phyloP scores from a whole-genome alignment of 305 asterid species.

The Rubia peregrina region DNA sequence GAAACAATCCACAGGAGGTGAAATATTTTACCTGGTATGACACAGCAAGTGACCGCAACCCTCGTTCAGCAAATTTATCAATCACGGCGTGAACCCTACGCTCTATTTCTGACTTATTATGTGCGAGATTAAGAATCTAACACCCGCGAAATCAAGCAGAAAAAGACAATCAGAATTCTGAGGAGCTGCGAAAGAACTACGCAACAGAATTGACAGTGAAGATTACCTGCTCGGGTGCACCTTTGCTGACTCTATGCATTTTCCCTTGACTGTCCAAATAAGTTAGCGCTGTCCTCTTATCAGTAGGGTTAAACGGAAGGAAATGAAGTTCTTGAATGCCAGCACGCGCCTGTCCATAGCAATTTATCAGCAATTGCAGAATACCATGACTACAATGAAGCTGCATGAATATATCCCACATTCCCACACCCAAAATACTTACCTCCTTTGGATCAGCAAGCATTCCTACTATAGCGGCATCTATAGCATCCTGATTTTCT shows the following conservation, averaged over 20 bases:
- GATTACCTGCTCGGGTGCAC: conserved; percentile 43
- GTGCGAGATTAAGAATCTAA: conserved; percentile 37
- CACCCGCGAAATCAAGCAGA: conserved; percentile 1
- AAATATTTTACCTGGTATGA: conserved; percentile 34
- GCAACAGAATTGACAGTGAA: conserved; percentile 3
- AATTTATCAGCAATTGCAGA: conserved; percentile 20
- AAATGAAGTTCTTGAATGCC: conserved; percentile 34
- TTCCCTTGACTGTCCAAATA: conserved; percentile 36
- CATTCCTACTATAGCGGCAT: conserved; percentile 92
- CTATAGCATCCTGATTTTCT: conserved; percentile 97
- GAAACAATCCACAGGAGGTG: neutral
- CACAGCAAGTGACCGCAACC: conserved; percentile 42
- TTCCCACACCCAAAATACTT: conserved; percentile 11
- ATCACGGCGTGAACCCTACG: conserved; percentile 40
- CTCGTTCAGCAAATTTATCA: conserved; percentile 48
- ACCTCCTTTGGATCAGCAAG: conserved; percentile 99
- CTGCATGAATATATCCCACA: neutral
- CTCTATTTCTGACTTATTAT: conserved; percentile 39
- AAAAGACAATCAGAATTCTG: conserved; percentile 12
- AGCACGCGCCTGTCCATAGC: conserved; percentile 51
- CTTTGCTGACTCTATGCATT: conserved; percentile 47
- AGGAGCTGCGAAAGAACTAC: neutral
- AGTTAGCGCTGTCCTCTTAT: conserved; percentile 41
- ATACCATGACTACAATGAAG: conserved; percentile 1
- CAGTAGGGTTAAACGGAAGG: conserved; percentile 43